Evolutionary conservation across 345 rosid genomes (phyloP), one percentile per base, ranked within the genome.

Genomic region (Rhodomyrtus tomentosa): DNA sequence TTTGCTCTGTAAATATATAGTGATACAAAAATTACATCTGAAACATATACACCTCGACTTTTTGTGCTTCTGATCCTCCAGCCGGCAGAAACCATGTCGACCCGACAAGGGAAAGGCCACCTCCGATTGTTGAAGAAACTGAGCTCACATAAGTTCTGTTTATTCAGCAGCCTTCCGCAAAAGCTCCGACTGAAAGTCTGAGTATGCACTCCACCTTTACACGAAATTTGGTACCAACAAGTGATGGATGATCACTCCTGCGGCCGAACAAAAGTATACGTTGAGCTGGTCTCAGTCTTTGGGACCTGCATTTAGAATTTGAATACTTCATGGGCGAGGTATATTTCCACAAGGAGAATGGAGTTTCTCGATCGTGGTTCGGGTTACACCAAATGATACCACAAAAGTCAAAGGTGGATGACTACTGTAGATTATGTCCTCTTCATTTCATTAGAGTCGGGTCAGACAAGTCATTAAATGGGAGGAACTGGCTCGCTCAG

Each of bases 261-360:
- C 55, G 93, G 94, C 74, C 85, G 91, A 86, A 88, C 91, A 62
- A 91, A 89, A 52, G 92, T 87, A 73, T 91, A 91, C 29, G 93
- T 90, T 53, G 95, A 92, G 88, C 95, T 91, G 72, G 93, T 89
- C 87, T 93, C 95, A 1, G 94, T 89, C 92, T 94, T 94, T 5
- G 92, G 90, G 49, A 90, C 92, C 97, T 94, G 92, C 88, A 89
- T 18, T 18, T 36, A 22, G 14, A 68, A 68, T 68, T 36, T 36
- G 79, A 32, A 20, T 68, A 68, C 13, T 68, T 68, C 25, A 36
- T 36, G 45, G 25, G 13, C 6, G 13, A 68, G 45, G 79, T 68
- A 68, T 45, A 32, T 68, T 68, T 68, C 79, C 79, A 68, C 45
- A 68, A 36, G 45, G 18, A 68, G 76, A 68, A 36, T 36, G 79